phyloP scores from a whole-genome alignment of 768 basidiomycete genomes.

The Russula earlei region DNA sequence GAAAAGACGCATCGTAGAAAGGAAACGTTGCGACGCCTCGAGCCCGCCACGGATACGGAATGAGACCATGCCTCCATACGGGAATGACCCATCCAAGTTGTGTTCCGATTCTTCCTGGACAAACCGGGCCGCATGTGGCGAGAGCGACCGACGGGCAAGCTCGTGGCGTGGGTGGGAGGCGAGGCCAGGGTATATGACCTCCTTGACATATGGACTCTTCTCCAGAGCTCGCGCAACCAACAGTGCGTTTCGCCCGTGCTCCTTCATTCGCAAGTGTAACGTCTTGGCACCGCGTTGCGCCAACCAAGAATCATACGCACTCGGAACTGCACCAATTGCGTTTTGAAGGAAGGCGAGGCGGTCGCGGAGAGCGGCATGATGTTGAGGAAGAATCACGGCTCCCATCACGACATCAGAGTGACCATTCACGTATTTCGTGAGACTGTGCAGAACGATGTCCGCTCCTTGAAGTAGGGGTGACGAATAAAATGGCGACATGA shows the following conservation, averaged over 20 bases:
- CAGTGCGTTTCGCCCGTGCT: conserved; percentile 79
- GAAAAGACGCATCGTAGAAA: conserved; percentile 57
- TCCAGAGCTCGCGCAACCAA: conserved; percentile 56
- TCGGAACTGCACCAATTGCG: conserved; percentile 76
- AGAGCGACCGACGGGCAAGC: conserved; percentile 52
- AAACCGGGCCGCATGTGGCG: conserved; percentile 62
- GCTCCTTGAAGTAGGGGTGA: conserved; percentile 81
- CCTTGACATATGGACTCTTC: conserved; percentile 49
- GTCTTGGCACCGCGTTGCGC: conserved; percentile 89
- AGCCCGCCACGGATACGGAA: conserved; percentile 50
- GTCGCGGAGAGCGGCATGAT: conserved; percentile 37
- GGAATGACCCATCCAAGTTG: conserved; percentile 49
- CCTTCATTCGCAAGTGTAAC: conserved; percentile 76
- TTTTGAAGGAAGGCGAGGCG: conserved; percentile 84
- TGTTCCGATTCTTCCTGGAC: conserved; percentile 32
- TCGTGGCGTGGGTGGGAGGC: conserved; percentile 54
- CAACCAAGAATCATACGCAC: conserved; percentile 83
- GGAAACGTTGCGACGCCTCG: conserved; percentile 52
- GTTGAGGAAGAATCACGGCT: conserved; percentile 58
- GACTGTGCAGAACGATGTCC: conserved; percentile 74
- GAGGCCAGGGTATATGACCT: conserved; percentile 83
- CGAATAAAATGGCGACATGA: conserved; percentile 85
- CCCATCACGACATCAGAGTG: conserved; percentile 94
- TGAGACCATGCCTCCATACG: conserved; percentile 85
- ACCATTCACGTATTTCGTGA: conserved; percentile 90